phyloP scores from a whole-genome alignment of 148 eudicot genomes.

The Fagopyrum homotropicum region DNA sequence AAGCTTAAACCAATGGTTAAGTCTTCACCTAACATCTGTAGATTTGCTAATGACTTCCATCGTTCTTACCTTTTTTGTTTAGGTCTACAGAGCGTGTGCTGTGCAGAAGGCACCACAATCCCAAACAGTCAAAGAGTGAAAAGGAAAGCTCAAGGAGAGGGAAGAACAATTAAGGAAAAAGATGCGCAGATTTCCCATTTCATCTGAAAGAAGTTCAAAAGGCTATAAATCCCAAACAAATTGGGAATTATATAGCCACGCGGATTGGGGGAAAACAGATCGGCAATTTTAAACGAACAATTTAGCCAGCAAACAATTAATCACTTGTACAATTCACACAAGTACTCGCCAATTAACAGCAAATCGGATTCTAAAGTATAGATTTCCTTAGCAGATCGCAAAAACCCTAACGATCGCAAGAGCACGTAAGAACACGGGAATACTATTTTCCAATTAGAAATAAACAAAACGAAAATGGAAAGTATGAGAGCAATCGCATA shows the following conservation, averaged over 20 bases:
- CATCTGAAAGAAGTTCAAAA: neutral
- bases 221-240: neutral
- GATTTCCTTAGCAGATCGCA: neutral
- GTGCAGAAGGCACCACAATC: neutral
- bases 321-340: neutral
- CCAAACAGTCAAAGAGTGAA: neutral
- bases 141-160: neutral
- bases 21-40: neutral
- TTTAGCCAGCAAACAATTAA: neutral
- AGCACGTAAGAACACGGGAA: neutral
- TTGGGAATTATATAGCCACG: neutral
- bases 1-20: neutral
- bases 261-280: neutral
- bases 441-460: neutral
- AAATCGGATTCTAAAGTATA: neutral
- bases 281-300: neutral
- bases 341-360: neutral
- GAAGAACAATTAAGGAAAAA: neutral
- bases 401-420: constrained; percentile 3
- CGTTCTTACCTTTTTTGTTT: neutral
- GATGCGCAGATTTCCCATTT: neutral
- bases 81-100: neutral
- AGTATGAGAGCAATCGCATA: neutral
- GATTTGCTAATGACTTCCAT: neutral
- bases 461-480: neutral